These are phyloP conservation scores for Tricholoma saponaceum DNA, from an alignment of 768 basidiomycete species.

Conservation along the genomic window DNA sequence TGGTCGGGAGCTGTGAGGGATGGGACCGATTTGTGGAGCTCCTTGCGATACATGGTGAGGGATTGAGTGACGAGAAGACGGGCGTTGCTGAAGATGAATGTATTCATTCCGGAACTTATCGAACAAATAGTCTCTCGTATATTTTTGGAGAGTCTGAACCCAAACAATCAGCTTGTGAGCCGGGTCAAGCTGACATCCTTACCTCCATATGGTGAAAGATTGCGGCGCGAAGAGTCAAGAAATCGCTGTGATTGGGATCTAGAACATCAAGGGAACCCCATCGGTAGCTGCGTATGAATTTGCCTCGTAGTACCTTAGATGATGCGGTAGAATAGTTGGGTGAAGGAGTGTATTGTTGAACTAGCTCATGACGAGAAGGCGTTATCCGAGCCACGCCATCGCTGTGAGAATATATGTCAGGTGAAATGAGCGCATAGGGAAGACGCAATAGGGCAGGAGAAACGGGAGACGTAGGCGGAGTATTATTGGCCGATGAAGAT, in stretches of 20 bases:
- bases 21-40: conserved; percentile 40
- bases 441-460: conserved; percentile 58
- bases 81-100: conserved; percentile 42
- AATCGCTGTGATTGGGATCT: conserved; percentile 78
- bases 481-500: conserved; percentile 42
- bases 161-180: not conserved
- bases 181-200: conserved; percentile 21
- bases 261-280: conserved; percentile 85
- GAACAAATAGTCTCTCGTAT: conserved; percentile 79
- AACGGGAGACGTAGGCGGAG: conserved; percentile 68
- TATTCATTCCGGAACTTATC: conserved; percentile 70
- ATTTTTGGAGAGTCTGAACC: conserved; percentile 75
- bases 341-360: conserved; percentile 69
- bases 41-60: conserved; percentile 34
- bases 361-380: conserved; percentile 65
- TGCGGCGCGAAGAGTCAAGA: conserved; percentile 68
- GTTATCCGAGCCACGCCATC: conserved; percentile 64
- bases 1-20: conserved; percentile 48
- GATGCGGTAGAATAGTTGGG: conserved; percentile 34
- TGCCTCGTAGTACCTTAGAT: conserved; percentile 55
- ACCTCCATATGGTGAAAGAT: conserved; percentile 91
- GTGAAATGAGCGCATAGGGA: conserved; percentile 83
- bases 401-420: conserved; percentile 80
- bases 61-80: conserved; percentile 41
- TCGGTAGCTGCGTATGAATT: conserved; percentile 69